Percentiles rank a stretch among this genome's conserved stretches.
Evolutionary conservation across 1,284 basidiomycete genomes (phyloP).

Genomic region (Ustilago hordei): DNA sequence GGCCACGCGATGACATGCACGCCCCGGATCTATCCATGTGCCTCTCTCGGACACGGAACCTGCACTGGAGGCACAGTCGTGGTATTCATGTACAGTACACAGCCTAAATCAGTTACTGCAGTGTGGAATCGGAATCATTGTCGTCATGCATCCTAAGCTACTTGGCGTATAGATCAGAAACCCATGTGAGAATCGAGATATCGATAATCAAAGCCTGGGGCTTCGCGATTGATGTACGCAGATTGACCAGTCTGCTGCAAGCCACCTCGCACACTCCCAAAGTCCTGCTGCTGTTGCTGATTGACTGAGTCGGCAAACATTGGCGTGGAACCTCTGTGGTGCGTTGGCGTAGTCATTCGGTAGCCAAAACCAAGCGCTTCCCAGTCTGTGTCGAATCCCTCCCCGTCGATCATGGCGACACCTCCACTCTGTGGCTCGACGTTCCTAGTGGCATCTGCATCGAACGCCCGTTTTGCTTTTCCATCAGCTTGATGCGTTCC

Average conservation of each 20-base stretch:
- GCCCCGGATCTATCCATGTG: slow-evolving; percentile 3
- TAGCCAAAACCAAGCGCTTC: slow-evolving; percentile 46
- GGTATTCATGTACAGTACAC: neutral
- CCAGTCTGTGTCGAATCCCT: slow-evolving; percentile 43
- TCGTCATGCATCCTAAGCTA: slow-evolving; percentile 2
- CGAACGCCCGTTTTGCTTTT: slow-evolving; percentile 17
- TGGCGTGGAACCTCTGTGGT: slow-evolving; percentile 7
- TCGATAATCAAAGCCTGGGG: slow-evolving; percentile 41
- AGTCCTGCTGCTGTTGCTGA: slow-evolving; percentile 7
- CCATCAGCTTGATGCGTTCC: slow-evolving; percentile 4
- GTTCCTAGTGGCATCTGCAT: neutral
- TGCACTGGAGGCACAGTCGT: neutral
- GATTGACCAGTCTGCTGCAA: neutral
- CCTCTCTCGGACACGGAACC: neutral
- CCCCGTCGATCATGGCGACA: slow-evolving; percentile 10
- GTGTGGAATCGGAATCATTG: neutral
- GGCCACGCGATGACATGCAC: neutral
- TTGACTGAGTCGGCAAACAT: slow-evolving; percentile 13
- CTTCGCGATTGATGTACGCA: slow-evolving; percentile 5
- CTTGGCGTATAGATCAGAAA: slow-evolving; percentile 25
- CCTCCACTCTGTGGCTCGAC: slow-evolving; percentile 5
- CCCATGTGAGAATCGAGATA: slow-evolving; percentile 52
- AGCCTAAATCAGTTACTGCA: neutral
- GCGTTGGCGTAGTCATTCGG: slow-evolving; percentile 19
- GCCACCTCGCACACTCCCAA: neutral